Base-by-base conservation (phyloP, 2,329 filamentous ascomycete genomes). In the Curvularia sp. region DNA sequence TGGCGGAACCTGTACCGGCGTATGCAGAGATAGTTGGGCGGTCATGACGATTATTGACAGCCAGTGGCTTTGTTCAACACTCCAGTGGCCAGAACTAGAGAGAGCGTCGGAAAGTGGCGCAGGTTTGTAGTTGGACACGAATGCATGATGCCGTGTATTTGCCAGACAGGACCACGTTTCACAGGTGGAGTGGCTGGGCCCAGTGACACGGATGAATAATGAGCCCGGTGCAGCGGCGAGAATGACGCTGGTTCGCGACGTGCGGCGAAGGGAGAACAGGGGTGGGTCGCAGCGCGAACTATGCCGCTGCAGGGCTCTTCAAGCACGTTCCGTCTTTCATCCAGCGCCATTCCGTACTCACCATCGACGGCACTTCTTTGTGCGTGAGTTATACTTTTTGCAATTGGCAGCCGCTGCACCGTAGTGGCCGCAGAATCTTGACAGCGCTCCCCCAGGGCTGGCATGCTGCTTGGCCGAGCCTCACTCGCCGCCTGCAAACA, bases 391-490 rank as follows among this genome's bases (percentile, higher is more conserved):
- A 24, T 42, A 24, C 33, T 42, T 47, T 55, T n/a, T 22, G 24
- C 24, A 47, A 51, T 56, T 41, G 15, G 49, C 28, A 56, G 56
- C 47, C 50, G 57, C 41, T 49, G 49, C 53, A 47, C 46, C 28
- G 49, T 49, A 47, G 49, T 49, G 51, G 60, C 31, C 48, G 7
- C 49, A 43, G 20, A 50, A 42, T 44, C n/a, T n/a, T 30, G 15
- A 49, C 44, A 22, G 52, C 52, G 28, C 52, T 54, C 43, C 24
- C 24, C 41, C 33, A 49, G 47, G 33, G 33, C 58, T 66, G 65
- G 65, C 63, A 74, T 73, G 71, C 67, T 67, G 55, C 60, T 72
- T 66, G 70, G 69, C 66, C 68, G 70, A 63, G 61, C 61, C 53
- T 57, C 66, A 56, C 64, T 71, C 65, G 64, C 68, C 62, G 67